phyloP scores from a whole-genome alignment of 2,329 filamentous ascomycete species.

The Fusarium sp. region DNA sequence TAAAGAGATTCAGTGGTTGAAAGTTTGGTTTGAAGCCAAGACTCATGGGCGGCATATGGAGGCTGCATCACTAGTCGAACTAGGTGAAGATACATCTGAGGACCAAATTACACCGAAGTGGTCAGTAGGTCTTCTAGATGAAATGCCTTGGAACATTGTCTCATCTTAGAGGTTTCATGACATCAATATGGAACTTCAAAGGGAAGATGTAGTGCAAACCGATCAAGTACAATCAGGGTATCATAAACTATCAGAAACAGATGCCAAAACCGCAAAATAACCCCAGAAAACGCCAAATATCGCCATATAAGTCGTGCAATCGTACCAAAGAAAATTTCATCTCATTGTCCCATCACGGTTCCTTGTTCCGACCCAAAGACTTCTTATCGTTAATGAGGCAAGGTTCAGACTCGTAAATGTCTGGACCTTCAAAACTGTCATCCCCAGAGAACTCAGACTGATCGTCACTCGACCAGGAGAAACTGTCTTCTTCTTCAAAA shows the following conservation, averaged over 20 bases:
- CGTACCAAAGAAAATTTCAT: background rate
- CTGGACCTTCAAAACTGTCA: constrained; percentile 1
- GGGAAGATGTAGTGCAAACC: background rate
- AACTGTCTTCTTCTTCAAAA: constrained; percentile 24
- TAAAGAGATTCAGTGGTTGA: constrained; percentile 47
- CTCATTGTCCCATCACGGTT: background rate
- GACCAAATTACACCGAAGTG: constrained; percentile 14
- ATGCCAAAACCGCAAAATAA: background rate
- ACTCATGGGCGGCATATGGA: constrained; percentile 28
- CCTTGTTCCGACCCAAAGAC: background rate
- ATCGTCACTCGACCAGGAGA: constrained; percentile 21
- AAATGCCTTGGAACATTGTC: constrained; percentile 40
- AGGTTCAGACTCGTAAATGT: constrained; percentile 4
- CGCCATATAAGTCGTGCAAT: constrained; percentile 5
- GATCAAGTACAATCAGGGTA: constrained; percentile 18
- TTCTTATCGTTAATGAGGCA: background rate
- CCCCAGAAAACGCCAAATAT: constrained; percentile 2
- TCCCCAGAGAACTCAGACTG: constrained; percentile 4
- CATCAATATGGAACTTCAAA: background rate
- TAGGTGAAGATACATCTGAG: background rate
- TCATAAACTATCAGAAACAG: constrained; percentile 7
- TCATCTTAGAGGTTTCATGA: background rate
- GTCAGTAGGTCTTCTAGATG: constrained; percentile 44
- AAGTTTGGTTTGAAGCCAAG: constrained; percentile 49
- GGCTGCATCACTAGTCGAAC: background rate